A percentile compares a stretch with the other conserved stretches of the same genome.
Evolutionary conservation across 2,329 filamentous ascomycete species (phyloP).

Genomic region (Diplodia sapinea): DNA sequence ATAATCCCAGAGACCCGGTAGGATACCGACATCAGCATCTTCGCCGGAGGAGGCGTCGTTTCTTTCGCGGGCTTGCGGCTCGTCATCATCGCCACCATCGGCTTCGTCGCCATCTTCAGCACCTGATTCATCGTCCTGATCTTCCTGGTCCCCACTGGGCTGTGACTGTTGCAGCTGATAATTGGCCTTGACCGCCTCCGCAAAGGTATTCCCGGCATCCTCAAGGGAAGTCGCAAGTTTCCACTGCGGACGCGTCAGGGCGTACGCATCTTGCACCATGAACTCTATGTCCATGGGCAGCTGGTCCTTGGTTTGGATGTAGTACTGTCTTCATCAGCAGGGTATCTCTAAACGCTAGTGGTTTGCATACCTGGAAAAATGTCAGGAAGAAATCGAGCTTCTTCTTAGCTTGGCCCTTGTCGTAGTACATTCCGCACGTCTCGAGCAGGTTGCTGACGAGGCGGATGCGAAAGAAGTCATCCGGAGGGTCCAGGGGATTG

Average conservation of each 20-base stretch:
- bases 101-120: constrained; percentile 72
- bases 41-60: constrained; percentile 49
- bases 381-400: constrained; percentile 97
- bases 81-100: constrained; percentile 59
- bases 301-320: constrained; percentile 86
- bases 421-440: constrained; percentile 95
- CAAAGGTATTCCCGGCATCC: constrained; percentile 82
- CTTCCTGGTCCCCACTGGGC: constrained; percentile 72
- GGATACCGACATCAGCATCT: constrained; percentile 60
- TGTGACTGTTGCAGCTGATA: constrained; percentile 80
- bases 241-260: constrained; percentile 87
- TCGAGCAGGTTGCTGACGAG: constrained; percentile 88
- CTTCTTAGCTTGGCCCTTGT: constrained; percentile 89
- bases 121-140: constrained; percentile 67
- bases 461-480: constrained; percentile 95
- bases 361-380: constrained; percentile 75
- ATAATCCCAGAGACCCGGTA: constrained; percentile 26
- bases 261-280: constrained; percentile 89
- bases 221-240: constrained; percentile 80
- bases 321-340: constrained; percentile 67
- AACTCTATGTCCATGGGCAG: constrained; percentile 98
- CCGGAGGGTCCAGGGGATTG: constrained; percentile 81
- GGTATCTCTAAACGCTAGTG: constrained; percentile 21
- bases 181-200: constrained; percentile 86
- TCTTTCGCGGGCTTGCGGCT: constrained; percentile 33